Evolutionary conservation across 176 grass and related monocot genomes (phyloP).

Genomic region (Ensete glaucum): DNA sequence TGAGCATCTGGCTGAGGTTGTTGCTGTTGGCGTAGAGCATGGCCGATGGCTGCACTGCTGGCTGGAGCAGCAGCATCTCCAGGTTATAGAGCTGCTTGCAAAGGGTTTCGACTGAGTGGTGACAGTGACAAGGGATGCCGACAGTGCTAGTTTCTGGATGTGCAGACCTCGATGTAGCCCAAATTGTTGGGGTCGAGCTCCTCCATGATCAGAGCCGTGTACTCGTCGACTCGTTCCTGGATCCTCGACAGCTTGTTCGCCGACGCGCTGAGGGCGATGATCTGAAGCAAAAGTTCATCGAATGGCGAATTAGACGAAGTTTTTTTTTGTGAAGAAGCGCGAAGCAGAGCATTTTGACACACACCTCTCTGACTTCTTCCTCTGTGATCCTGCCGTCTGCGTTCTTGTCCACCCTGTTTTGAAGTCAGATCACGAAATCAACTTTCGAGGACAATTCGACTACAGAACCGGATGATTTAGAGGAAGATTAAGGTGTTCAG

Average conservation of each 20-base stretch:
- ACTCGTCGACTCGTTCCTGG: conserved; percentile 80
- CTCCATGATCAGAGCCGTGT: conserved; percentile 95
- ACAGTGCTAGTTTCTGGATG: too few species aligned
- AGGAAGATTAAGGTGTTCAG: not conserved
- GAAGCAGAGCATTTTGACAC: not conserved
- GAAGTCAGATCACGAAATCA: not conserved
- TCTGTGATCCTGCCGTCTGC: conserved; percentile 73
- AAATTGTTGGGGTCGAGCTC: conserved; percentile 64
- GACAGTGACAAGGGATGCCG: not conserved
- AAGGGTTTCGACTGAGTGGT: not conserved
- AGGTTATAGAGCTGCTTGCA: conserved; percentile 53
- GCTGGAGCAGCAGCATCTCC: conserved; percentile 62
- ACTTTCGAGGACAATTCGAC: not conserved
- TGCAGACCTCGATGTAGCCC: conserved; percentile 71
- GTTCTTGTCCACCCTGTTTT: conserved; percentile 87
- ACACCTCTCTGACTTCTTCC: conserved; percentile 85
- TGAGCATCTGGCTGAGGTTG: conserved; percentile 83
- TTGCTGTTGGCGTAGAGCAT: conserved; percentile 37
- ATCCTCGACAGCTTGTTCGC: conserved; percentile 92
- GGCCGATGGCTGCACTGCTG: conserved; percentile 13
- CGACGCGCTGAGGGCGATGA: conserved; percentile 80
- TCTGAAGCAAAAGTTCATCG: conserved; percentile 27
- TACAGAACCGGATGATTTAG: too few species aligned
- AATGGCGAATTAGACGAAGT: not conserved
- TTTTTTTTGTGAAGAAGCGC: too few species aligned